Conservation (phyloP, 805 yeast genomes). For the Priceomyces haplophilus region DNA sequence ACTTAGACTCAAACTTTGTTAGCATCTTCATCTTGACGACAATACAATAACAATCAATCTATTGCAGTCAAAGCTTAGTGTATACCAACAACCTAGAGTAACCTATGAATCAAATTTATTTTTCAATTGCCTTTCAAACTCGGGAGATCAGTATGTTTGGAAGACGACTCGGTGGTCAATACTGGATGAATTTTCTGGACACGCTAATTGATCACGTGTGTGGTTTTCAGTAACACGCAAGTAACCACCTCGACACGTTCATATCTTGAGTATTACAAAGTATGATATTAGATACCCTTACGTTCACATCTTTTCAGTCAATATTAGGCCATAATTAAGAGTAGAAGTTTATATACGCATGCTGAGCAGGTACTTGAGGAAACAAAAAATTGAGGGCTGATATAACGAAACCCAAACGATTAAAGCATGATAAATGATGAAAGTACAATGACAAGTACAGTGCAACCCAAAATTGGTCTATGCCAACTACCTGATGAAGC, state of each 20-base stretch:
- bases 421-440: conserved; percentile 2
- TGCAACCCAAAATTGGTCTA: background rate
- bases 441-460: background rate
- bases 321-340: no score
- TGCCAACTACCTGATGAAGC: background rate
- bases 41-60: conserved; percentile 5
- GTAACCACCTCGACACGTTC: no score
- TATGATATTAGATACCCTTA: no score
- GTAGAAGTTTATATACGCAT: no score
- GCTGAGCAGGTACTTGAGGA: no score
- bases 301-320: no score
- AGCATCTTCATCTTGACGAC: conserved; percentile 69
- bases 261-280: no score
- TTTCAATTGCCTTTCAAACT: conserved; percentile 4
- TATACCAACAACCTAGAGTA: background rate
- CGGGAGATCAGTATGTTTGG: conserved; percentile 1
- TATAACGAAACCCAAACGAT: no score
- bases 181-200: conserved; percentile 6
- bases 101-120: conserved; percentile 1
- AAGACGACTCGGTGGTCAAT: conserved; percentile 7
- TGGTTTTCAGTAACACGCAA: no score
- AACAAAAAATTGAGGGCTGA: no score
- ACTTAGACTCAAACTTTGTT: conserved; percentile 87
- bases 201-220: conserved; percentile 4
- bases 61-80: background rate